These are phyloP conservation scores for Trichoderma asperelloides DNA, from an alignment of 495 filamentous ascomycete species.

Conservation along the genomic window DNA sequence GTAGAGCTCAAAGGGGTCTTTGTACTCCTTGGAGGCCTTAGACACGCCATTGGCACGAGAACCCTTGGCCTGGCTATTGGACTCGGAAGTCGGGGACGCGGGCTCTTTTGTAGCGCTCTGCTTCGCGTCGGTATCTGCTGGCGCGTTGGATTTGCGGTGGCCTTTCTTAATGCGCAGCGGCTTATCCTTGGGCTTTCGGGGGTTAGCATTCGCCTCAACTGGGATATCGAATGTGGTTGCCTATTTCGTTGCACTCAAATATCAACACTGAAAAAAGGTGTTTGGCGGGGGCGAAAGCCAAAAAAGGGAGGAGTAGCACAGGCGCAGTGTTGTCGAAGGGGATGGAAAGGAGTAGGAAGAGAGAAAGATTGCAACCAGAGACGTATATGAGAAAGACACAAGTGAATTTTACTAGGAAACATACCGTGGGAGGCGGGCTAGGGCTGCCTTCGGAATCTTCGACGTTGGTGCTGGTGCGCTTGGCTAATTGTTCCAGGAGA, in stretches of 20 bases:
- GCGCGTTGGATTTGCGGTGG: slow-evolving; percentile 39
- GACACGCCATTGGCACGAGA: slow-evolving; percentile 19
- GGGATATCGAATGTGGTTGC: slow-evolving; percentile 9
- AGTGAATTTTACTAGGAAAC: slow-evolving; percentile 27
- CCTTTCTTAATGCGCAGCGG: slow-evolving; percentile 82
- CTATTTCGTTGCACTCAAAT: slow-evolving; percentile 3
- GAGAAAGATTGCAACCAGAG: neutral
- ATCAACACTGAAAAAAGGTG: slow-evolving; percentile 12
- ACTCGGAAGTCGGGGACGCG: slow-evolving; percentile 27
- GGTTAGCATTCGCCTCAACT: slow-evolving; percentile 12
- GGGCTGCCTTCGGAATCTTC: slow-evolving; percentile 67
- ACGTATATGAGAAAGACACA: neutral
- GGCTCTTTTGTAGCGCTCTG: neutral
- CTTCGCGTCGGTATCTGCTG: slow-evolving; percentile 26
- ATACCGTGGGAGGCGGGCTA: slow-evolving; percentile 62
- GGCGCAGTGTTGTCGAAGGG: neutral
- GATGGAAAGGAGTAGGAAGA: slow-evolving; percentile 7
- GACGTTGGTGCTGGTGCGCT: slow-evolving; percentile 71
- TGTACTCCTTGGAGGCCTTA: slow-evolving; percentile 31
- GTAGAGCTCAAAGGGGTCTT: slow-evolving; percentile 44
- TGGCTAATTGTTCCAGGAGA: slow-evolving; percentile 77
- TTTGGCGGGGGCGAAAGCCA: neutral
- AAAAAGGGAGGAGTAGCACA: neutral
- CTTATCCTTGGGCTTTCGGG: slow-evolving; percentile 72
- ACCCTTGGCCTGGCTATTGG: slow-evolving; percentile 23